Evolutionary conservation across 768 basidiomycete genomes (phyloP), one percentile per base, ranked within the genome.

Genomic region (Podaxis sp.): DNA sequence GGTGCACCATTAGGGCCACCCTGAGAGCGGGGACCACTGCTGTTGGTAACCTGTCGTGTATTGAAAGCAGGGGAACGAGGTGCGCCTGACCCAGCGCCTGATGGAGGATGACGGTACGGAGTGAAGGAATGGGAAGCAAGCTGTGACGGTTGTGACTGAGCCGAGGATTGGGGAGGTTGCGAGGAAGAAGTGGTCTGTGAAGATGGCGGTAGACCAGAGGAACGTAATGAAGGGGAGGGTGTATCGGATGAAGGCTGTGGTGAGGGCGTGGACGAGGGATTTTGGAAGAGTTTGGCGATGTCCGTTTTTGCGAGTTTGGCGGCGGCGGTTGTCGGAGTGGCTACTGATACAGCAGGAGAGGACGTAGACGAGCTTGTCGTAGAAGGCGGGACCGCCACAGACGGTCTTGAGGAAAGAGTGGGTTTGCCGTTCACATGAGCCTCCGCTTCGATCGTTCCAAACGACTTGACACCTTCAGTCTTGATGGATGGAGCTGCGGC

Each of bases 401-500:
- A 63, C 40, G 78, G 65, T 66, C 76, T 74, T 38, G 75, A 75
- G 23, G 78, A 79, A 63, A 82, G 76, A 51, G 79, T 75, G 21
- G 78, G 67, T 73, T 88, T 89, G 60, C 87, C 87, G 73, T 89
- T 90, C 62, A 83, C 75, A 71, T 86, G 81, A 62, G 62, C 35
- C 28, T 78, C 78, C 23, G 70, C 50, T 32, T 86, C 85, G 40
- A 94, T 84, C 25, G 89, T 80, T 69, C 93, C 92, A 74, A 95
- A 95, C 47, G 89, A 84, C 74, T 88, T 92, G 67, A 93, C 88
- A 67, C 75, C 82, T 68, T 88, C 88, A 64, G 85, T 78, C 77
- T 86, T 89, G 69, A 85, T 87, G 69, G 85, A 80, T 64, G 77
- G 77, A 37, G 84, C 81, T 54, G 84, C 77, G 57, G 91, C 89